A percentile compares a stretch with the other conserved stretches of the same genome.
phyloP scores from a whole-genome alignment of 129 eudicot species.

The Daucus carota region DH1_v3.0 NC_030383.2:3082501-3083000 shows the following conservation, averaged over 20 bases:
- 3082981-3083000: background rate
- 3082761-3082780: too few species aligned
- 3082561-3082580: background rate
- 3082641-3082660: too few species aligned
- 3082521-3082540: background rate
- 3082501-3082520: background rate
- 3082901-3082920: background rate
- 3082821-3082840: too few species aligned
- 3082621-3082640: too few species aligned
- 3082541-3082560: background rate
- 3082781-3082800: background rate
- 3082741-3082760: too few species aligned
- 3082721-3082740: background rate
- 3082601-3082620: background rate
- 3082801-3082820: background rate
- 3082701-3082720: background rate
- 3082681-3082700: too few species aligned
- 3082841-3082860: too few species aligned
- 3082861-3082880: too few species aligned
- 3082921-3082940: background rate
- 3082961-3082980: background rate
- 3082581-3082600: background rate
- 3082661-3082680: too few species aligned
- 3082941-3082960: background rate
- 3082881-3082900: too few species aligned